Conservation (phyloP, 2,329 filamentous ascomycete species). For the Pseudocercospora crystallina region DNA sequence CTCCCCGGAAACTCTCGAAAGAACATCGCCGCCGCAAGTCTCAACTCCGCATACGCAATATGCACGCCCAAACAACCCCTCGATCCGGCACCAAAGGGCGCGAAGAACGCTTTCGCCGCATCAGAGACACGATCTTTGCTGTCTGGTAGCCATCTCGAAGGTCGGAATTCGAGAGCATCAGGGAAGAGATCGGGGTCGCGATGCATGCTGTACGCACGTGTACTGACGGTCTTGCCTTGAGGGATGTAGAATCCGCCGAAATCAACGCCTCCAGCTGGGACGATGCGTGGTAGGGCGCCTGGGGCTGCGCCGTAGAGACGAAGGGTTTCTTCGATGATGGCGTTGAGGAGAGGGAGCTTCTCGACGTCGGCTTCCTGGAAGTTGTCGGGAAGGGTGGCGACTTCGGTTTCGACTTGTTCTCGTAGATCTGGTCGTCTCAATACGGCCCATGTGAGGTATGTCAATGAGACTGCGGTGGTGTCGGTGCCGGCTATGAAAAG, state of each 20-base stretch:
- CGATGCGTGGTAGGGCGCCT: slow-evolving; percentile 29
- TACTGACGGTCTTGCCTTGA: slow-evolving; percentile 26
- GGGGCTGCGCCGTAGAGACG: slow-evolving; percentile 36
- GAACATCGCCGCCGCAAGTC: slow-evolving; percentile 30
- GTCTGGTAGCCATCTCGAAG: slow-evolving; percentile 22
- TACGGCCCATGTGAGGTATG: slow-evolving; percentile 33
- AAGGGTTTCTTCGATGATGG: slow-evolving; percentile 32
- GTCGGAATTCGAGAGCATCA: slow-evolving; percentile 30
- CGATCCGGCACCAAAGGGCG: slow-evolving; percentile 32
- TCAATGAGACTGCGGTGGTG: slow-evolving; percentile 34
- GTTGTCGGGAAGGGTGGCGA: slow-evolving; percentile 18
- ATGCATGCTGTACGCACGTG: slow-evolving; percentile 32
- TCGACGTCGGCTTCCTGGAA: slow-evolving; percentile 28
- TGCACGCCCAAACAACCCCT: slow-evolving; percentile 33
- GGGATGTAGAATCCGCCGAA: slow-evolving; percentile 28
- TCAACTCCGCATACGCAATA: slow-evolving; percentile 34
- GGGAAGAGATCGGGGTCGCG: slow-evolving; percentile 27
- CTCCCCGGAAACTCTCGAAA: slow-evolving; percentile 27
- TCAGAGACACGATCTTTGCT: slow-evolving; percentile 14
- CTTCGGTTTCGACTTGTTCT: slow-evolving; percentile 27
- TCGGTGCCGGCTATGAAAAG: slow-evolving; percentile 36
- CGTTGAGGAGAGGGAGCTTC: slow-evolving; percentile 25
- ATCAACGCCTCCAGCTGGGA: slow-evolving; percentile 27
- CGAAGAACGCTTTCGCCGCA: slow-evolving; percentile 26
- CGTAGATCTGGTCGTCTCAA: slow-evolving; percentile 25